Conservation (phyloP, 495 filamentous ascomycete species). For the Hamigera avellanea region DNA sequence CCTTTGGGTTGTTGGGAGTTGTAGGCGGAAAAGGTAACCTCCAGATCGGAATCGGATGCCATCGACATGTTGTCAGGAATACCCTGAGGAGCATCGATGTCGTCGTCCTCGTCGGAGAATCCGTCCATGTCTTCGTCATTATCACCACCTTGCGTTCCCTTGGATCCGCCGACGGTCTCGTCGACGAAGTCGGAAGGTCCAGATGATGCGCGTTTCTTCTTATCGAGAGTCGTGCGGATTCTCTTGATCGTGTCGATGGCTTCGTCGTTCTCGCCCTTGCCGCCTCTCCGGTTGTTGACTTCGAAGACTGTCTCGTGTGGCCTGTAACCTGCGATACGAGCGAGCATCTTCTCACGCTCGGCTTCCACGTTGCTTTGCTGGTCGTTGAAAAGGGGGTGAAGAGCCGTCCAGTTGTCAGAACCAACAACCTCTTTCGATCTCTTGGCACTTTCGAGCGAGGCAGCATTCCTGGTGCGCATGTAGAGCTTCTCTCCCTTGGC, state of each 20-base stretch:
- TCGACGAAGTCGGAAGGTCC: constrained; percentile 16
- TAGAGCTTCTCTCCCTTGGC: constrained; percentile 90
- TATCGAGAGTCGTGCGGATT: constrained; percentile 44
- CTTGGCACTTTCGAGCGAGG: constrained; percentile 78
- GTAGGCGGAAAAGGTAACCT: constrained; percentile 67
- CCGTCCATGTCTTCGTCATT: constrained; percentile 19
- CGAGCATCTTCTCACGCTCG: constrained; percentile 73
- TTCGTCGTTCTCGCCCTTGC: constrained; percentile 41
- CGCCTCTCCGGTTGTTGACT: constrained; percentile 59
- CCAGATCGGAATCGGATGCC: constrained; percentile 65
- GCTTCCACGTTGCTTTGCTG: constrained; percentile 48
- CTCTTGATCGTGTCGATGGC: constrained; percentile 70
- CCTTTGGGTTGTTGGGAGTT: constrained; percentile 15
- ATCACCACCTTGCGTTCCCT: constrained; percentile 21
- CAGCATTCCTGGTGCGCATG: constrained; percentile 74
- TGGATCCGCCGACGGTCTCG: constrained; percentile 15
- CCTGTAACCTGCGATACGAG: constrained; percentile 71
- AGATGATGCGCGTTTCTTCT: constrained; percentile 23
- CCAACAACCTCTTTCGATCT: constrained; percentile 62
- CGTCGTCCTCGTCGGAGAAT: constrained; percentile 20
- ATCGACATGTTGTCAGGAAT: constrained; percentile 49
- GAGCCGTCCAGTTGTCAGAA: constrained; percentile 52
- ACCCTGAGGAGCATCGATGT: constrained; percentile 22
- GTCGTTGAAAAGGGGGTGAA: constrained; percentile 69
- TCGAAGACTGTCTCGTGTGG: constrained; percentile 93